phyloP scores from a whole-genome alignment of 1,284 basidiomycete genomes.

The Boletus sp. region DNA sequence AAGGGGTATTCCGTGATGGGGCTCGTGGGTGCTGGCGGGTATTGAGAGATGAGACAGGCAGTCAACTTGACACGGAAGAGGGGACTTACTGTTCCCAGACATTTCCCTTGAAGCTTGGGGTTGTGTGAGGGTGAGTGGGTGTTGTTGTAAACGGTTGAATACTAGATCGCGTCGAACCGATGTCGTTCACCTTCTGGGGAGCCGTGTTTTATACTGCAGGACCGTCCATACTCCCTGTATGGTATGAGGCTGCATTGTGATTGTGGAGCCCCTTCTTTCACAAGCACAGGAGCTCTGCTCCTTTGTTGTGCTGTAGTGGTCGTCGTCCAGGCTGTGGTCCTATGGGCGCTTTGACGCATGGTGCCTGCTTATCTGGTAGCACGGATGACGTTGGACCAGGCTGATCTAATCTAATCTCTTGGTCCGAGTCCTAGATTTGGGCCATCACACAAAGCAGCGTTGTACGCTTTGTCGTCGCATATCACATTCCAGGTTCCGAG shows the following conservation, averaged over 20 bases:
- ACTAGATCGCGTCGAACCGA: background rate
- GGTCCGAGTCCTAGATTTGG: too few relatives aligned
- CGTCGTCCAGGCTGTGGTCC: background rate
- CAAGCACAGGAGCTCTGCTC: background rate
- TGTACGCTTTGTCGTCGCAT: too few relatives aligned
- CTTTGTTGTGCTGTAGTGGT: conserved; percentile 7
- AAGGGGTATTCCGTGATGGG: background rate
- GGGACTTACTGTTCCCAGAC: conserved; percentile 8
- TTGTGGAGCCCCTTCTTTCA: conserved; percentile 1
- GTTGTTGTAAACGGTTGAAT: background rate
- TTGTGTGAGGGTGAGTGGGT: background rate
- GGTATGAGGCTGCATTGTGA: background rate
- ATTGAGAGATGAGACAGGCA: too few relatives aligned
- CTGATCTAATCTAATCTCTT: too few relatives aligned
- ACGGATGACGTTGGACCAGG: background rate
- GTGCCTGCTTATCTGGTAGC: conserved; percentile 8
- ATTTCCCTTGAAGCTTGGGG: background rate
- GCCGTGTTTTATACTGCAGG: conserved; percentile 10
- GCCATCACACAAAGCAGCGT: too few relatives aligned
- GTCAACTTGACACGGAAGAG: too few relatives aligned
- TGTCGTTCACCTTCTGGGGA: background rate
- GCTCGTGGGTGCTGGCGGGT: too few relatives aligned
- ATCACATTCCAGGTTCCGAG: too few relatives aligned
- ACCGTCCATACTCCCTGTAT: background rate
- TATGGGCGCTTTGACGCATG: conserved; percentile 3